Evolutionary conservation across 257 asterid genomes (phyloP), one percentile per base, ranked within the genome.

Genomic region (Jacaranda copaia): DNA sequence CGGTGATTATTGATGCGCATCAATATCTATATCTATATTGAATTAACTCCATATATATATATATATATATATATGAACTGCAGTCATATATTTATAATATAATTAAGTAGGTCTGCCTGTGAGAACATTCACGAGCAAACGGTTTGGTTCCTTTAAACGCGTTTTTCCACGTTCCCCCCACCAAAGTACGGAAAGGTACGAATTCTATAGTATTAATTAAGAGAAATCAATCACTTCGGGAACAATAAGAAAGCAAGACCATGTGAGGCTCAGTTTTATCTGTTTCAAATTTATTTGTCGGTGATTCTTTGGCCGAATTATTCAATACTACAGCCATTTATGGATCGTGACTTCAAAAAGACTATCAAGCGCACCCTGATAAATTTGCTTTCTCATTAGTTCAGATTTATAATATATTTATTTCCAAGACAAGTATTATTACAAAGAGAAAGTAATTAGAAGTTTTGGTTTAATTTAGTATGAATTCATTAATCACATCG

Each of bases 151-250:
- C 15, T 43, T 0, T 0, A 55, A 58, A 74, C 81, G 82, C 88
- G 82, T 79, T 83, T 78, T 64, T 68, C 13, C 79, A 70, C 46
- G 77, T 59, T 16, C 65, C 11, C 66, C 42, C 74, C n/a, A 65
- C 49, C 51, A 3, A 76, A 59, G 83, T 84, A 88, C 85, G 88
- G 84, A 81, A 68, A 3, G 32, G 91, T 85, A 87, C 92, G 85
- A 55, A 67, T 14, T 56, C n/a, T n/a, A 64, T 55, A 39, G 64
- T 38, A 66, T 4, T 53, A 2, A 40, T 25, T n/a, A n/a, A n/a
- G n/a, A n/a, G 60, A 32, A 16, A 56, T 60, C 35, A 32, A 18
- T 58, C 35, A 73, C 19, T 57, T 58, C 8, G 67, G 51, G 42
- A 72, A 72, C 68, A 72, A 59, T 51, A 74, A 80, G 79, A 78